A percentile compares a stretch with the other conserved stretches of the same genome.
Conservation (phyloP, 2,329 filamentous ascomycete genomes). For the Knoxdaviesia capensis region DNA sequence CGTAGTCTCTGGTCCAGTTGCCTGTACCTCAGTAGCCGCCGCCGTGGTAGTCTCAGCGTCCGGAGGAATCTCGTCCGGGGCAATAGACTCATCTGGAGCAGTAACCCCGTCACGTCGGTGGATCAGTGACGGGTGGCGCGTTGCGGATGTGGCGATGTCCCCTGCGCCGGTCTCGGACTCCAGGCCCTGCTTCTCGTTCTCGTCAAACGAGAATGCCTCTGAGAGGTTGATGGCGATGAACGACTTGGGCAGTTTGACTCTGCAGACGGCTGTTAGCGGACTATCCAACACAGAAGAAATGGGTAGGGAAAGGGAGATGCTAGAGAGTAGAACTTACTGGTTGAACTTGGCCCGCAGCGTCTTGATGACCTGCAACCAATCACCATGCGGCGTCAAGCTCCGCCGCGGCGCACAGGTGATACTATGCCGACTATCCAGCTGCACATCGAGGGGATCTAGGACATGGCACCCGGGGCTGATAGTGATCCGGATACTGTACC, state of each 20-base stretch:
- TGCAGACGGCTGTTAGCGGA: slow-evolving; percentile 11
- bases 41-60: neutral
- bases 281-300: slow-evolving; percentile 5
- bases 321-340: slow-evolving; percentile 38
- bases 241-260: slow-evolving; percentile 45
- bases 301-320: slow-evolving; percentile 5
- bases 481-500: slow-evolving; percentile 90
- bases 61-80: neutral
- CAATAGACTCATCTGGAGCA: neutral
- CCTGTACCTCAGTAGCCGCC: neutral
- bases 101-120: neutral
- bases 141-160: too few species aligned
- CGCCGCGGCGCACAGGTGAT: slow-evolving; percentile 86
- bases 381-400: slow-evolving; percentile 72
- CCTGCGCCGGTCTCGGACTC: too few species aligned
- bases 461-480: slow-evolving; percentile 93
- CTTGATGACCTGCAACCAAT: slow-evolving; percentile 96
- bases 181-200: slow-evolving; percentile 25
- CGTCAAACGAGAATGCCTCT: slow-evolving; percentile 39
- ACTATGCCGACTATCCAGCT: slow-evolving; percentile 88
- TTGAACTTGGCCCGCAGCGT: slow-evolving; percentile 89
- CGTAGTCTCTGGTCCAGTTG: too few species aligned
- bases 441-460: slow-evolving; percentile 87
- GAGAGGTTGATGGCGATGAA: slow-evolving; percentile 45
- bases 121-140: too few species aligned